Conservation (phyloP, 306 rosid species). For the Prunus mume region DNA sequence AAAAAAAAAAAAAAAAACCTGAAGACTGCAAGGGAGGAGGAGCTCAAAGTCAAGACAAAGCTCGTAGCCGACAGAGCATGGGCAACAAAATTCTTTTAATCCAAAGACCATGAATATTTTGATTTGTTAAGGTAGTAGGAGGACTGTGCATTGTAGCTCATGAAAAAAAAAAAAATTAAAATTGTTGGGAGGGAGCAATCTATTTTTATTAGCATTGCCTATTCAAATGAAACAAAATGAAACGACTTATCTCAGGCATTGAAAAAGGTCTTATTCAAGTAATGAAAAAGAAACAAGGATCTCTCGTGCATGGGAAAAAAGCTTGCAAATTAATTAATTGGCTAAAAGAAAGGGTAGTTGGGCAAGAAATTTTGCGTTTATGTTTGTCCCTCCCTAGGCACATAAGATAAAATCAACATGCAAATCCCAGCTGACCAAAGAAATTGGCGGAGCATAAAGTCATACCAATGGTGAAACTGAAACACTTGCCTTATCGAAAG, state of each 20-base stretch:
- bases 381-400: conserved; percentile 1
- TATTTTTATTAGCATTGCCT: no score
- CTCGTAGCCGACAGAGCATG: background rate
- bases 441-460: conserved; percentile 46
- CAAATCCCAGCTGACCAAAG: conserved; percentile 39
- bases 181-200: no score
- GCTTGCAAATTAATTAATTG: background rate
- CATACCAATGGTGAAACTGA: conserved; percentile 17
- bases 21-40: background rate
- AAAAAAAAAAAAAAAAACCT: background rate
- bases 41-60: background rate
- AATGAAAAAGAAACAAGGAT: background rate
- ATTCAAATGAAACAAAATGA: no score
- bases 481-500: conserved; percentile 25
- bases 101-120: no score
- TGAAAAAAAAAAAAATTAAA: no score
- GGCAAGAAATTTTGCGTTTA: conserved; percentile 51
- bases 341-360: conserved; percentile 46
- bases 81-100: no score
- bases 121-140: no score
- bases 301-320: background rate
- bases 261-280: background rate
- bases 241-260: no score
- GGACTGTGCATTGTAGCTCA: no score
- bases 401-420: conserved; percentile 19